phyloP scores from a whole-genome alignment of 139 green algal species.

The Picochlorum costavermella region DNA sequence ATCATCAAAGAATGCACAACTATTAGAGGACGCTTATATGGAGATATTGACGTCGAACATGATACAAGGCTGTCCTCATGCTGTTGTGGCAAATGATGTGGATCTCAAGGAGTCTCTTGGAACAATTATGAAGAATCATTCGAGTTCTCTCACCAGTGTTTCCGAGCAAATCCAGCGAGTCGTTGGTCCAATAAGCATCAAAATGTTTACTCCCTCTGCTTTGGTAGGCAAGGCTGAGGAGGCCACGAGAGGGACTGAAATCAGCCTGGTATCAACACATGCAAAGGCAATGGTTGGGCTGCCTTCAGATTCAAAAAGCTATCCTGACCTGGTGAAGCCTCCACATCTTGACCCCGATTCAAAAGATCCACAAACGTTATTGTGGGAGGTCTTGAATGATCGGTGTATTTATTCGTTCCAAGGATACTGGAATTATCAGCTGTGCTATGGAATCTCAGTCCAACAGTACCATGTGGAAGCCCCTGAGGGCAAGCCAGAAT shows the following conservation, averaged over 20 bases:
- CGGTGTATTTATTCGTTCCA: conserved; percentile 3
- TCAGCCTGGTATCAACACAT: no score
- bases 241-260: no score
- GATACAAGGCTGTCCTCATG: neutral
- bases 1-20: neutral
- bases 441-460: neutral
- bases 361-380: neutral
- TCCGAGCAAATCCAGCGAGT: no score
- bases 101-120: no score
- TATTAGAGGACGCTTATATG: neutral
- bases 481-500: neutral
- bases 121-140: no score
- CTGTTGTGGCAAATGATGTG: no score
- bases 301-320: neutral
- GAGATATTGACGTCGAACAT: neutral
- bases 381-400: conserved; percentile 1
- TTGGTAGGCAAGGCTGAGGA: no score
- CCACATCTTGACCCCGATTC: neutral
- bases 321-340: neutral
- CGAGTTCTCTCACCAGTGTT: no score
- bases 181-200: no score
- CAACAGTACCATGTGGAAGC: conserved; percentile 5
- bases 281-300: no score
- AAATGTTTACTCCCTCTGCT: no score
- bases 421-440: conserved; percentile 13